Evolutionary conservation across 2,329 filamentous ascomycete species (phyloP).

Genomic region (Colletotrichum tofieldiae): DNA sequence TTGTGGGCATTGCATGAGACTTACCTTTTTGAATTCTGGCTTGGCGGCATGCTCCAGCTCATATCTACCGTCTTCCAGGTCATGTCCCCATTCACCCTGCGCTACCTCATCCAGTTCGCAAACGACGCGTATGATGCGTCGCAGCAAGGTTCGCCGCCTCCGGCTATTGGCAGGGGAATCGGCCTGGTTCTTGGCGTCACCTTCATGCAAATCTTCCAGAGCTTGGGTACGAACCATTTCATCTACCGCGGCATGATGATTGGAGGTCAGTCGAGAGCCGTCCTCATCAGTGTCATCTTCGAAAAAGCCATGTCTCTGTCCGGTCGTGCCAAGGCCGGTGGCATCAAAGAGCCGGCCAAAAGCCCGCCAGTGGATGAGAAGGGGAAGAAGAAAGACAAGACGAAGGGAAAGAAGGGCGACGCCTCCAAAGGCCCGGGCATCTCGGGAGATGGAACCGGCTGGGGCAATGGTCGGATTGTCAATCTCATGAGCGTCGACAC

Average conservation of each 20-base stretch:
- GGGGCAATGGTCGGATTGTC: constrained; percentile 92
- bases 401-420: constrained; percentile 58
- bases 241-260: constrained; percentile 94
- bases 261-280: constrained; percentile 85
- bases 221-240: constrained; percentile 88
- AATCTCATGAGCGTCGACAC: constrained; percentile 97
- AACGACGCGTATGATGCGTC: constrained; percentile 82
- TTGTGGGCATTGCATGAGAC: constrained; percentile 89
- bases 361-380: constrained; percentile 63
- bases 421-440: constrained; percentile 63
- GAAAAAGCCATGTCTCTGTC: constrained; percentile 94
- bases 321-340: constrained; percentile 88
- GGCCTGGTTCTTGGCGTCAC: constrained; percentile 90
- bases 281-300: constrained; percentile 89
- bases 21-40: constrained; percentile 86
- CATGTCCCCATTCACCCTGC: constrained; percentile 86
- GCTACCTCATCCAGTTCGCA: constrained; percentile 90
- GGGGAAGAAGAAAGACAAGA: constrained; percentile 56
- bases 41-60: constrained; percentile 86
- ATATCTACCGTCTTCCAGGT: constrained; percentile 83
- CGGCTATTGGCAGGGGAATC: constrained; percentile 81
- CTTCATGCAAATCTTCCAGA: constrained; percentile 87
- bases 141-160: constrained; percentile 65
- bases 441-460: constrained; percentile 82
- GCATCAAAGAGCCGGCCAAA: constrained; percentile 63